phyloP scores from a whole-genome alignment of 768 basidiomycete genomes.

The Auricularia cornea region DNA sequence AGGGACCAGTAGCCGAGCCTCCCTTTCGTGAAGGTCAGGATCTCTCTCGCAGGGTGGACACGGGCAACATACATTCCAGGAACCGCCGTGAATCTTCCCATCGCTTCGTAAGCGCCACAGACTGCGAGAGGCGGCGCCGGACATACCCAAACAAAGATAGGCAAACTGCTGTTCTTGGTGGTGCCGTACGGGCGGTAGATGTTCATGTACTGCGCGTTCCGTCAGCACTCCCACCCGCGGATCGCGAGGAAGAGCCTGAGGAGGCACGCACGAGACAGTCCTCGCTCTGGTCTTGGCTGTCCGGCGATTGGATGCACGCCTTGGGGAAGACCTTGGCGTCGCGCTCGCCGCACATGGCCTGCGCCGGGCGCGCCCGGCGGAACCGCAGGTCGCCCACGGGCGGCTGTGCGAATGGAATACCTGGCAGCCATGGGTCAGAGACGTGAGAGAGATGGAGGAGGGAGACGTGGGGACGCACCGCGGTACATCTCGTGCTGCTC shows the following conservation, averaged over 20 bases:
- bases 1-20: background rate
- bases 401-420: slow-evolving; percentile 28
- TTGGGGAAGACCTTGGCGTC: background rate
- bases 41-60: background rate
- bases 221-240: no score
- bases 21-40: background rate
- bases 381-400: slow-evolving; percentile 23
- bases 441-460: slow-evolving; percentile 22
- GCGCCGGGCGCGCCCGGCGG: background rate
- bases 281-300: background rate
- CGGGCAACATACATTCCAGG: background rate
- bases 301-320: background rate
- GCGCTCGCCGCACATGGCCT: background rate
- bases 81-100: background rate
- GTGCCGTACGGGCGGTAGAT: background rate
- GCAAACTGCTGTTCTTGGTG: background rate
- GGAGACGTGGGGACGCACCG: background rate
- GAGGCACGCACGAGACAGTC: background rate
- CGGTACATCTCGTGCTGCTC: background rate
- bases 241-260: no score
- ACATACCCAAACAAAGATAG: background rate
- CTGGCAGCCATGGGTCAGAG: slow-evolving; percentile 45
- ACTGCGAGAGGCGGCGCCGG: no score
- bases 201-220: background rate
- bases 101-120: no score